Percentiles rank a stretch among this genome's conserved stretches.
Evolutionary conservation across 139 green algal species (phyloP).

Genomic region (Nannochloris sp.): DNA sequence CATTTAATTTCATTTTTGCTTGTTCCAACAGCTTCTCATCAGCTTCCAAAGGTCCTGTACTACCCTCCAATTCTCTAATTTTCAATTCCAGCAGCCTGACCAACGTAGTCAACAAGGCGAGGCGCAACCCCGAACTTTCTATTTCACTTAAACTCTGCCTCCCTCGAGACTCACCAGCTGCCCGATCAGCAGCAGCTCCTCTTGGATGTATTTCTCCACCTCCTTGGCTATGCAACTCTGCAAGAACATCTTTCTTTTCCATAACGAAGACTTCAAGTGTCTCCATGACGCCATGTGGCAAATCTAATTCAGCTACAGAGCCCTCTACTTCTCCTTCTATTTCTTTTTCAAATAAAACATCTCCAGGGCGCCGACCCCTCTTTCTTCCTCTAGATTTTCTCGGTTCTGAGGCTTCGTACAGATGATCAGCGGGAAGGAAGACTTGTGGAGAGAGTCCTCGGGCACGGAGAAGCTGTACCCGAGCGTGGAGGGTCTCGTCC

Average conservation of each 20-base stretch:
- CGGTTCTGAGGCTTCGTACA: background rate
- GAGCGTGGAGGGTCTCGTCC: conserved; percentile 24
- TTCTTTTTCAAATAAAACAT: background rate
- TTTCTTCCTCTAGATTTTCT: background rate
- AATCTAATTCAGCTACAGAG: background rate
- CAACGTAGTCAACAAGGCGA: conserved; percentile 64
- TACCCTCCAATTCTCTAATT: conserved; percentile 52
- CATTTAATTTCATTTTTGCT: conserved; percentile 3
- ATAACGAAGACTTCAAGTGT: conserved; percentile 59
- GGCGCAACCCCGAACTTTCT: conserved; percentile 37
- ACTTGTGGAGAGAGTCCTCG: conserved; percentile 38
- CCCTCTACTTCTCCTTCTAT: background rate
- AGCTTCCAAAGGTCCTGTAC: conserved; percentile 49
- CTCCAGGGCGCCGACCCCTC: background rate
- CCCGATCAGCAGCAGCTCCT: background rate
- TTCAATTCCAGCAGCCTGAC: conserved; percentile 62
- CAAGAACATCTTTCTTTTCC: conserved; percentile 38
- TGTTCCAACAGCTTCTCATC: conserved; percentile 38
- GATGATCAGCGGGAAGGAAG: conserved; percentile 34
- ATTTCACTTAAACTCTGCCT: conserved; percentile 4
- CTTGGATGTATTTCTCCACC: background rate
- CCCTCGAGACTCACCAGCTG: background rate
- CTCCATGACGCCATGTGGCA: conserved; percentile 35
- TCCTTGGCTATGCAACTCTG: conserved; percentile 9
- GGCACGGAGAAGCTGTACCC: conserved; percentile 22